Percentiles rank a stretch among this genome's conserved stretches.
phyloP scores from a whole-genome alignment of 768 basidiomycete species.

The Omphalotus guepiniiformis region DNA sequence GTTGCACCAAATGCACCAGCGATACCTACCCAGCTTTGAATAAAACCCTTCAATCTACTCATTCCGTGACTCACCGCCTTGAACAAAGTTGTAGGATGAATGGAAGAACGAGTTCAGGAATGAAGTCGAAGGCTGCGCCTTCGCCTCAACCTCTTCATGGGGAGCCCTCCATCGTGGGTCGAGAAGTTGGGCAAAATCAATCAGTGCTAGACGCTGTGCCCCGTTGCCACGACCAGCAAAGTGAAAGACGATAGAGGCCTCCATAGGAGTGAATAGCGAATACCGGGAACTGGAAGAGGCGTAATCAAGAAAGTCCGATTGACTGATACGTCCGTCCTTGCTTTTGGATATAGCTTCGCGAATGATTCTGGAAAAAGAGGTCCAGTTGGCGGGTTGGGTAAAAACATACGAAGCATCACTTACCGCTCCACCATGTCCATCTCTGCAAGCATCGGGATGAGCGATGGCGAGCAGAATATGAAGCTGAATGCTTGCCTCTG shows the following conservation, averaged over 20 bases:
- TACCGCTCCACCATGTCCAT: slow-evolving; percentile 97
- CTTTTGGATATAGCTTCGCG: slow-evolving; percentile 86
- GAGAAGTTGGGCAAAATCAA: slow-evolving; percentile 90
- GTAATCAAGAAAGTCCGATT: slow-evolving; percentile 92
- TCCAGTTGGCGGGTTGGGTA: slow-evolving; percentile 9
- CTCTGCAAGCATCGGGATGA: slow-evolving; percentile 38
- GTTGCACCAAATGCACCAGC: slow-evolving; percentile 95
- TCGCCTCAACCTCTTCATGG: slow-evolving; percentile 43
- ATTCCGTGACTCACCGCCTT: slow-evolving; percentile 58
- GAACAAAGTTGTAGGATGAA: slow-evolving; percentile 81
- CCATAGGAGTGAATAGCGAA: slow-evolving; percentile 95
- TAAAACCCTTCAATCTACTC: not conserved
- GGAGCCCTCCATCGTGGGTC: slow-evolving; percentile 88
- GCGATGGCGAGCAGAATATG: not conserved
- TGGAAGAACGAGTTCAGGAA: slow-evolving; percentile 55
- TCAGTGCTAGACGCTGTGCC: slow-evolving; percentile 67
- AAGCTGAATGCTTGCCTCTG: slow-evolving; percentile 54
- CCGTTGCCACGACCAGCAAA: slow-evolving; percentile 83
- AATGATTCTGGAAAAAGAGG: slow-evolving; percentile 54
- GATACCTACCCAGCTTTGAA: slow-evolving; percentile 49
- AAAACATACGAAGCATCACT: slow-evolving; percentile 13
- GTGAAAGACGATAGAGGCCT: slow-evolving; percentile 97
- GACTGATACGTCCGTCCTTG: slow-evolving; percentile 94
- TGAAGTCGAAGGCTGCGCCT: slow-evolving; percentile 30
- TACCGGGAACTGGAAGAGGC: slow-evolving; percentile 85